Base-by-base conservation (phyloP, 495 filamentous ascomycete species). In the Mytilinidion resinicola region DNA sequence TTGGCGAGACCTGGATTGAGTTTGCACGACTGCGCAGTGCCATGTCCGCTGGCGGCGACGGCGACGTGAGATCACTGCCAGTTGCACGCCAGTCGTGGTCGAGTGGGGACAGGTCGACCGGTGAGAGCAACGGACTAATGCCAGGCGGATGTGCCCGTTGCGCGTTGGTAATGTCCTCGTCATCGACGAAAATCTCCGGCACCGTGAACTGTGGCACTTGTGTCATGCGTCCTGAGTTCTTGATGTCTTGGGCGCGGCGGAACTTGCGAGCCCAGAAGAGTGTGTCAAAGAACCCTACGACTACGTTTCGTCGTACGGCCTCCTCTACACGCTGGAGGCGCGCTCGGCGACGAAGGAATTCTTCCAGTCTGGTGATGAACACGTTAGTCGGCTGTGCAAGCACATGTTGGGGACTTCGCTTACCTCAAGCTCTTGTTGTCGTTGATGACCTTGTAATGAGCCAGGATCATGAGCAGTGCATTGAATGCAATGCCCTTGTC, bases 381-480 rank as follows among this genome's bases (percentile, higher is more conserved):
- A 48, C 60, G 61, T 59, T 42, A 51, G 60, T 30, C 51, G 12
- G 21, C 11, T 62, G 25, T 30, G 25, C 25, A 30, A 30, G 25
- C 25, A 30, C 25, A 30, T 30, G 25, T 6, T 30, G 25, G 25
- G 25, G 25, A 30, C 25, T 30, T 30, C 25, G 60, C 73, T 66
- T 80, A 86, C 85, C 83, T 83, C 63, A 99, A 72, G 73, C 89
- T 93, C 77, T 96, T 96, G 76, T 84, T 96, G 76, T 99, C 93
- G 60, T 84, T 95, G 68, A 99, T 99, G 67, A 99, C 90, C 60
- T 99, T 99, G 78, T 97, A 93, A 73, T 99, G 95, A 14, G 95
- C 92, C 15, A 99, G 79, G 55, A 95, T 95, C 89, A 99, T 91
- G 48, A 99, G 75, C n/a, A 95, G 87, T 6, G 86, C 83, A 17